Percentiles rank a stretch among this genome's conserved stretches.
These are phyloP conservation scores for Candida nitratophila DNA, from an alignment of 805 yeast species.

Conservation along the genomic window DNA sequence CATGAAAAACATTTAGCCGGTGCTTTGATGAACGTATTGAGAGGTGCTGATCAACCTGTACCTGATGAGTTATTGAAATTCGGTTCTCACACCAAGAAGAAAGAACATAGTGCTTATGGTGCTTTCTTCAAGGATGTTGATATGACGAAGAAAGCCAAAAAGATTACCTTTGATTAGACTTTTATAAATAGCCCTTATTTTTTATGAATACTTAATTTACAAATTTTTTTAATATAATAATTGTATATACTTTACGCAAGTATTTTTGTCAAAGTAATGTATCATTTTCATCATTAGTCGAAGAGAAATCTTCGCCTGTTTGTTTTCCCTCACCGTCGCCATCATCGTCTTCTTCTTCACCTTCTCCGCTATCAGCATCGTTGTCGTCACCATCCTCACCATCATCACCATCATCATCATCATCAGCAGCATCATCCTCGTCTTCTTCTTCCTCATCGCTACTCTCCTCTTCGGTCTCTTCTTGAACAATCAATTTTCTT, in stretches of 20 bases:
- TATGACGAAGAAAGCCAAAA: constrained; percentile 74
- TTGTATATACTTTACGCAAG: too few species aligned
- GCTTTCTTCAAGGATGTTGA: constrained; percentile 95
- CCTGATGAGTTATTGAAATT: constrained; percentile 92
- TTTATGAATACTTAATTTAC: neutral
- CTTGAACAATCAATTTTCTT: constrained; percentile 21
- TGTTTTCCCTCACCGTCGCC: neutral
- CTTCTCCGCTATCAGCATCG: neutral
- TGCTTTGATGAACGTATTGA: constrained; percentile 82
- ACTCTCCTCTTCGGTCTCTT: constrained; percentile 19
- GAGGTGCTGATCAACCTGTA: constrained; percentile 92
- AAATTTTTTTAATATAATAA: neutral
- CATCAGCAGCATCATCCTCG: constrained; percentile 25
- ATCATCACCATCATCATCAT: constrained; percentile 25
- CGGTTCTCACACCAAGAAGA: constrained; percentile 97
- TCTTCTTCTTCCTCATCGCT: constrained; percentile 22
- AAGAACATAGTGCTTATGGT: constrained; percentile 96
- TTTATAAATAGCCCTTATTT: too few species aligned
- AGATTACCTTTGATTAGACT: constrained; percentile 67
- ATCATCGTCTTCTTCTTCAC: neutral
- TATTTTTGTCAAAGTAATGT: neutral
- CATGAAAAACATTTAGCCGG: constrained; percentile 96
- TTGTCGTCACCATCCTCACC: constrained; percentile 15
- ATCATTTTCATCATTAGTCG: neutral
- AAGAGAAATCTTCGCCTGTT: neutral